Evolutionary conservation across 139 green algal species (phyloP).

Genomic region (Ulvella scutata): DNA sequence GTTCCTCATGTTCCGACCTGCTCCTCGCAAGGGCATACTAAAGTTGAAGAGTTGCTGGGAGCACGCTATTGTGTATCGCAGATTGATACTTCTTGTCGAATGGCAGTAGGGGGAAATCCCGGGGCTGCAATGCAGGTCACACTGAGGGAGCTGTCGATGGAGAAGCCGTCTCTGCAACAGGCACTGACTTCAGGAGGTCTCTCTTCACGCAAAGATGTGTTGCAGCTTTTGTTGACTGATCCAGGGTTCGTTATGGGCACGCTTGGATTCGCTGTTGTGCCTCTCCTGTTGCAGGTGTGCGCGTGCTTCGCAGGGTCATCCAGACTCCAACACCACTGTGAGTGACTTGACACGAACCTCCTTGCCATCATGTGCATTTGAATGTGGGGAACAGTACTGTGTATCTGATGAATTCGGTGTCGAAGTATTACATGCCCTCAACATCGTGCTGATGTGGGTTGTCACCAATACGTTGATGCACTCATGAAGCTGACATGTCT

Average conservation of each 20-base stretch:
- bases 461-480: background rate
- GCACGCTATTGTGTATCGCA: too few relatives aligned
- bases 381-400: background rate
- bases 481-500: background rate
- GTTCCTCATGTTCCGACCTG: too few relatives aligned
- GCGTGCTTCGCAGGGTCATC: too few relatives aligned
- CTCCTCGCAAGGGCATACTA: too few relatives aligned
- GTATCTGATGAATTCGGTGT: background rate
- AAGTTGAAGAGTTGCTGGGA: too few relatives aligned
- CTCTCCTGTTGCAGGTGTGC: background rate
- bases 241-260: background rate
- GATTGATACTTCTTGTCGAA: too few relatives aligned
- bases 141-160: background rate
- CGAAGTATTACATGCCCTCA: background rate
- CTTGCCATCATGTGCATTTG: background rate
- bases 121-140: too few relatives aligned
- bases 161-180: background rate
- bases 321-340: background rate
- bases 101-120: too few relatives aligned
- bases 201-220: background rate
- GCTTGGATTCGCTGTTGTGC: background rate
- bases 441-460: background rate
- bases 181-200: background rate
- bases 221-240: background rate
- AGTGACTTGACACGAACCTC: background rate